Conservation (phyloP, 768 basidiomycete species). For the Lyophyllum semitale region DNA sequence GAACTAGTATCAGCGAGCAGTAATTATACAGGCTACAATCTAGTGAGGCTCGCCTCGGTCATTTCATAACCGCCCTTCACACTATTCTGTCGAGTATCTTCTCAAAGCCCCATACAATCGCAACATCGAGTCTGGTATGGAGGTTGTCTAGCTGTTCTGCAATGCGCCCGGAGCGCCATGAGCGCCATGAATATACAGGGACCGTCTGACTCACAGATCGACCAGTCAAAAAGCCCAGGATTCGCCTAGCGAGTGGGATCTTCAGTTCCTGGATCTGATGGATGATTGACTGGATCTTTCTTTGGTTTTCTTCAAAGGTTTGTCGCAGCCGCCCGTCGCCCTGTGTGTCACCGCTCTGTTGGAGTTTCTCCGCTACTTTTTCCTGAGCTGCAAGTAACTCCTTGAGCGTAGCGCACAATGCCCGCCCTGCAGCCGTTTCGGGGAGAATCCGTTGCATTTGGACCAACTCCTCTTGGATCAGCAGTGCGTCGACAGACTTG, state of each 20-base stretch:
- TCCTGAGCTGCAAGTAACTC: conserved; percentile 3
- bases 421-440: not conserved
- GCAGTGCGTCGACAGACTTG: not conserved
- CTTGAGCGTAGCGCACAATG: not conserved
- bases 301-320: conserved; percentile 5
- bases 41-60: too few species aligned
- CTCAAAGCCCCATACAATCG: too few species aligned
- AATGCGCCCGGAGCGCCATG: too few species aligned
- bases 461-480: conserved; percentile 1
- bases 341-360: not conserved
- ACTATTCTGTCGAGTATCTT: too few species aligned
- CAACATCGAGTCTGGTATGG: too few species aligned
- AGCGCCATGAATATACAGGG: not conserved
- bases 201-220: not conserved
- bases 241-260: conserved; percentile 2
- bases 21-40: too few species aligned
- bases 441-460: not conserved
- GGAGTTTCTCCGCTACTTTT: not conserved
- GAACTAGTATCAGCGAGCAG: too few species aligned
- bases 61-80: too few species aligned
- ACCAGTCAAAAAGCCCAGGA: not conserved
- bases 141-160: too few species aligned
- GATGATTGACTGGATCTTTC: conserved; percentile 1
- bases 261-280: conserved; percentile 8
- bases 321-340: conserved; percentile 3